phyloP scores from a whole-genome alignment of 2,329 filamentous ascomycete species.

The Akanthomyces uredinophilus region DNA sequence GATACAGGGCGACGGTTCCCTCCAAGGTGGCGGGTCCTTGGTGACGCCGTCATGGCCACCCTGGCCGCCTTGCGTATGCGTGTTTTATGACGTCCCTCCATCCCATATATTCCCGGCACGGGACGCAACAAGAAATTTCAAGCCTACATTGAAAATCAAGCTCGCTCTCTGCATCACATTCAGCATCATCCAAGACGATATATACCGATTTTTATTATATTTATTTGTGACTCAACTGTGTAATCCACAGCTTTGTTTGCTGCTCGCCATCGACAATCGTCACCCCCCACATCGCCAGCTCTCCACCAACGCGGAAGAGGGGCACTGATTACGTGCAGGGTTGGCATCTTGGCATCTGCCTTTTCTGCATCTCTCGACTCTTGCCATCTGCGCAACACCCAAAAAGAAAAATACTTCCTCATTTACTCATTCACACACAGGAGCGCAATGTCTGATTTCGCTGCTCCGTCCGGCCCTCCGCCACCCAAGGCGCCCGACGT shows the following conservation, averaged over 20 bases:
- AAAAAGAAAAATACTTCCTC: neutral
- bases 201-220: neutral
- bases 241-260: neutral
- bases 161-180: neutral
- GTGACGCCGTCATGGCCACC: neutral
- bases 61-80: neutral
- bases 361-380: neutral
- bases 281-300: slow-evolving; percentile 5
- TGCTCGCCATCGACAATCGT: neutral
- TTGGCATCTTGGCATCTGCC: slow-evolving; percentile 6
- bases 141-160: neutral
- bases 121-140: neutral
- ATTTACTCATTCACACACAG: neutral
- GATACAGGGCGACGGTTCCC: neutral
- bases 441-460: slow-evolving; percentile 48
- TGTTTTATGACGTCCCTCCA: neutral
- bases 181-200: neutral
- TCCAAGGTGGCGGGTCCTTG: neutral
- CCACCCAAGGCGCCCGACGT: slow-evolving; percentile 60
- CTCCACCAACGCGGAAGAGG: neutral
- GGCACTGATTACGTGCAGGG: slow-evolving; percentile 2
- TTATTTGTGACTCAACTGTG: no score
- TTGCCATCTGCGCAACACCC: neutral
- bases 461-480: slow-evolving; percentile 49
- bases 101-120: neutral